Evolutionary conservation across 2,329 filamentous ascomycete species (phyloP), one percentile per base, ranked within the genome.

Genomic region (Colletotrichum acutatum): DNA sequence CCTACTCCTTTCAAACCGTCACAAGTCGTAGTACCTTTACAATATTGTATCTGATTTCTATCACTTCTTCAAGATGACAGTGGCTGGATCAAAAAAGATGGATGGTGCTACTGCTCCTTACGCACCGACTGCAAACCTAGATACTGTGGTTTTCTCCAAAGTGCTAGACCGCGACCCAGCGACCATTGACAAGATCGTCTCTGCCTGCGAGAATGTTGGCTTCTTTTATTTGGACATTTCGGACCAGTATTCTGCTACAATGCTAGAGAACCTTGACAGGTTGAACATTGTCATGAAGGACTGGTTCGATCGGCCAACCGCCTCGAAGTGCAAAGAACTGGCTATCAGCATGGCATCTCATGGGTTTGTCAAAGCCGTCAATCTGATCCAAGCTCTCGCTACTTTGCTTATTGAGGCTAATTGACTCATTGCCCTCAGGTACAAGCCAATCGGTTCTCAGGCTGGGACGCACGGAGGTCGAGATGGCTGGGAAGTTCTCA

Each of bases 361-460:
- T 24, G 58, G 58, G 58, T 61, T 46, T 28, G 34, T 2, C 1
- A 8, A 19, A 28, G 19, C 19, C 4, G 42, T 11, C 3, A 0
- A 4, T n/a, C 24, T 37, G 3, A 4, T 11, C 2, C 1, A 2
- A 1, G 12, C 4, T 1, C 1, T 28, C 4, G 12, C 4, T 3
- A 4, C 14, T 42, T 42, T 16, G 7, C 32, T 34, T 34, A 11
- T 4, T 5, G 2, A 19, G 12, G 16, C 58, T 46, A 11, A 61
- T 12, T 26, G 1, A 5, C 19, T 6, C n/a, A 7, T 8, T 14
- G 22, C 22, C 4, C 28, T 5, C 12, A 61, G 34, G 5, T 46
- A 61, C 58, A 61, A 61, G 58, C 34, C 58, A 7, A 61, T 61
- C 24, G 34, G 34, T 16, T 61, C 34, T 5, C 58, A 61, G 14